These are phyloP conservation scores for Emergomyces pasteurianus DNA, from an alignment of 2,329 filamentous ascomycete species.

Conservation along the genomic window DNA sequence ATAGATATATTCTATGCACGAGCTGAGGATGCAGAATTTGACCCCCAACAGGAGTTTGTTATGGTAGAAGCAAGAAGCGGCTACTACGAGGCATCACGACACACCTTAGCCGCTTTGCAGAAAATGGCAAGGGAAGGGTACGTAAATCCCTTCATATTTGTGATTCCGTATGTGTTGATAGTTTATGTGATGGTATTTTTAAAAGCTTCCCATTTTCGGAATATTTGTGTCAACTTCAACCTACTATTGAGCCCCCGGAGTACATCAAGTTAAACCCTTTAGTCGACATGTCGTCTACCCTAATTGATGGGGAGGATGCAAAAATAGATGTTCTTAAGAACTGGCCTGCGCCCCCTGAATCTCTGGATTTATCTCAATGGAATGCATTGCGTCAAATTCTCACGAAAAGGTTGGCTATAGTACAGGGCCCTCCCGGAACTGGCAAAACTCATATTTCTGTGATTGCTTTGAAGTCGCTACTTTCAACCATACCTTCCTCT, in stretches of 20 bases:
- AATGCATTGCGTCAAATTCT: conserved; percentile 57
- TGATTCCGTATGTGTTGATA: neutral
- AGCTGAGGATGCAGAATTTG: conserved; percentile 49
- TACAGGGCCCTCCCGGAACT: conserved; percentile 73
- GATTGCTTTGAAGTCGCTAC: conserved; percentile 53
- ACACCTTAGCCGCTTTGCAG: conserved; percentile 64
- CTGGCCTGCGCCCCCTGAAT: conserved; percentile 39
- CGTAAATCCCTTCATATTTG: conserved; percentile 5
- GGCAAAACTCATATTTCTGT: conserved; percentile 78
- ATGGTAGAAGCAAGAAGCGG: conserved; percentile 67
- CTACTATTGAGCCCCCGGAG: conserved; percentile 36
- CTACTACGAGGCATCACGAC: conserved; percentile 65
- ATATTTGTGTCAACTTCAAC: conserved; percentile 29
- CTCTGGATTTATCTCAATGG: conserved; percentile 61
- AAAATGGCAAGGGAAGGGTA: conserved; percentile 44
- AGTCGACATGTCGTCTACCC: conserved; percentile 39
- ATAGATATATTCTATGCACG: conserved; percentile 65
- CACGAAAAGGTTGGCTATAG: conserved; percentile 57
- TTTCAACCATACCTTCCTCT: conserved; percentile 43
- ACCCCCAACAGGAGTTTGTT: conserved; percentile 56
- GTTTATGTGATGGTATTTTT: neutral
- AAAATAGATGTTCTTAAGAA: conserved; percentile 43
- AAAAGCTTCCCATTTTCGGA: conserved; percentile 34
- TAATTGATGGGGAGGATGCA: conserved; percentile 24
- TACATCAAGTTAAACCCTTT: conserved; percentile 41